A percentile compares a stretch with the other conserved stretches of the same genome.
These are phyloP conservation scores for Rosa rugosa DNA, from an alignment of 306 rosid species.

Conservation along the genomic window DNA sequence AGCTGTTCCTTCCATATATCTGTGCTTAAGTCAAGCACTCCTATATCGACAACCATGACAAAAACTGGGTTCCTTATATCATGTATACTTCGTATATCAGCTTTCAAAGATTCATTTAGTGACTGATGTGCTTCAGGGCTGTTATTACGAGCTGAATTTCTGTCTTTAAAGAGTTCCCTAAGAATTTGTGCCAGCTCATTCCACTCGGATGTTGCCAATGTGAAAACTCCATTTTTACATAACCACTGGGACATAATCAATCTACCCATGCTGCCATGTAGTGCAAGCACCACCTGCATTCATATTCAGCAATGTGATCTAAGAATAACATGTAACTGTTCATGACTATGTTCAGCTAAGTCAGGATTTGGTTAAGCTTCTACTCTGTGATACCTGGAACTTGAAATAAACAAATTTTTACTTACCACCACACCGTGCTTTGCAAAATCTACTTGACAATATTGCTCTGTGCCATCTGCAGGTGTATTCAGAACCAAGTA, in stretches of 20 bases:
- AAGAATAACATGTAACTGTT: neutral
- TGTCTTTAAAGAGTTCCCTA: conserved; percentile 64
- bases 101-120: conserved; percentile 47
- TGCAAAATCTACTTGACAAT: conserved; percentile 57
- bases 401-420: conserved; percentile 24
- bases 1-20: conserved; percentile 98
- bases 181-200: conserved; percentile 86
- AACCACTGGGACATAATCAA: conserved; percentile 75
- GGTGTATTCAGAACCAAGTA: conserved; percentile 74
- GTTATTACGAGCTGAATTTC: conserved; percentile 41
- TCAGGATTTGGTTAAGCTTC: neutral
- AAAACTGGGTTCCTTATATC: conserved; percentile 68
- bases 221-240: conserved; percentile 59
- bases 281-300: conserved; percentile 82
- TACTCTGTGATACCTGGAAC: neutral
- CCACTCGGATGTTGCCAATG: conserved; percentile 92
- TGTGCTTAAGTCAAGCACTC: conserved; percentile 92
- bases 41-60: conserved; percentile 76
- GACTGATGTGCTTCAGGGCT: conserved; percentile 63
- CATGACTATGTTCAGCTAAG: neutral
- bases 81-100: conserved; percentile 48
- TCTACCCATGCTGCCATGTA: conserved; percentile 72
- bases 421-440: conserved; percentile 70
- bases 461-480: conserved; percentile 62
- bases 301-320: neutral